Base-by-base conservation (phyloP, 2,329 filamentous ascomycete species). In the Trichoderma sp. region DNA sequence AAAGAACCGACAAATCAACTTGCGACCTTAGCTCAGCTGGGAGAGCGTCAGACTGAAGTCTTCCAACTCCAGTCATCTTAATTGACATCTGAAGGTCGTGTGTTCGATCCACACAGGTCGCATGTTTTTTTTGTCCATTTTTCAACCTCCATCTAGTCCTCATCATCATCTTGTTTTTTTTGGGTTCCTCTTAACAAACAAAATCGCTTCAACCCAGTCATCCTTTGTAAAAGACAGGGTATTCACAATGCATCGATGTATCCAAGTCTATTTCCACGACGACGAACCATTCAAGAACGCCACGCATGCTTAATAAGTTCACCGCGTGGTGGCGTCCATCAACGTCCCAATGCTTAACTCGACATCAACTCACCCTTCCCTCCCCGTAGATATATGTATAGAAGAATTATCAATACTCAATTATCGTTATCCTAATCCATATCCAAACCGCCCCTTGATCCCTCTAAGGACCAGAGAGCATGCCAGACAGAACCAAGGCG, bases 101-200 rank as follows among this genome's bases (percentile, higher is more conserved):
- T 74, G 71, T 74, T 74, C 71, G 71, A 74, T 66, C 71, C 71
- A 74, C 71, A 74, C 71, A 74, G 71, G 71, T 63, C 71, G 71
- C 71, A 74, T 59, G 16, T 59, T 38, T 74, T 73, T 50, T 62
- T 24, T 11, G 4, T 62, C 24, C 6, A 3, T 24, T 62, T 41
- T 45, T 45, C 24, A 27, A n/a, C 18, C 12, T 18, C 6, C 1
- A 27, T 27, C 27, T 8, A 2, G n/a, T 29, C 5, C 35, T 38
- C 35, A 16, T 60, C 24, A 60, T 16, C 56, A 6, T 62, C 24
- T 14, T 11, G 24, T 12, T 21, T 56, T 56, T 56, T 53, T 21
- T n/a, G n/a, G n/a, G 3, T 21, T 9, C n/a, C 9, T 7, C 12
- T 6, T 56, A 5, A 6, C 11, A 56, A 56, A 14, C 11, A 56